Evolutionary conservation across 495 filamentous ascomycete genomes (phyloP).

Genomic region (Xylaria acuta): DNA sequence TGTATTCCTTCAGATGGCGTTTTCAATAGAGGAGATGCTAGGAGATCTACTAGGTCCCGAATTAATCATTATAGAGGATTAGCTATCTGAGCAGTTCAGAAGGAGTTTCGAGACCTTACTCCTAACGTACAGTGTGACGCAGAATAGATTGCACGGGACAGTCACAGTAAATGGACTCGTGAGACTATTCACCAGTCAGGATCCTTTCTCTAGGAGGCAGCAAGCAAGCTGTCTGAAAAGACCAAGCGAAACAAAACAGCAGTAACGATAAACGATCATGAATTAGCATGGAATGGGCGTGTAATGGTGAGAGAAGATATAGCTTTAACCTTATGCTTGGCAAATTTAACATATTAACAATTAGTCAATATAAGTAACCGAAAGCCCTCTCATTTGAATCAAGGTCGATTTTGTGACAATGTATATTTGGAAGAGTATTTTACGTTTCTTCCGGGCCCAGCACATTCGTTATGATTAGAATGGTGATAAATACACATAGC

Average conservation of each 20-base stretch:
- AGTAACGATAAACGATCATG: not conserved
- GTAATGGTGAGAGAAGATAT: too few relatives aligned
- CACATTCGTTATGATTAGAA: not conserved
- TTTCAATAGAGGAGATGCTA: not conserved
- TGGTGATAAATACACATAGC: not conserved
- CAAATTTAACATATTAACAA: too few relatives aligned
- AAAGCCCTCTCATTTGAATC: not conserved
- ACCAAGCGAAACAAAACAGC: not conserved
- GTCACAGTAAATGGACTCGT: not conserved
- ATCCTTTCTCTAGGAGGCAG: not conserved
- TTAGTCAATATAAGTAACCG: too few relatives aligned
- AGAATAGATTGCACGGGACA: not conserved
- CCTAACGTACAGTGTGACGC: not conserved
- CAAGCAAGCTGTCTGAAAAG: not conserved
- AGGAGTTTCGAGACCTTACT: not conserved
- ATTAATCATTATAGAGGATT: not conserved
- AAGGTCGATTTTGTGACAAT: not conserved
- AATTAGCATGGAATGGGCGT: too few relatives aligned
- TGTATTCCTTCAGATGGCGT: conserved; percentile 18
- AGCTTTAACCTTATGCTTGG: too few relatives aligned
- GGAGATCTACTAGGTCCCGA: not conserved
- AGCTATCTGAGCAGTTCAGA: too few relatives aligned
- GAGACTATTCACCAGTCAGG: not conserved
- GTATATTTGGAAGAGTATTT: too few relatives aligned
- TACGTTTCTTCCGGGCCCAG: too few relatives aligned